A percentile compares a stretch with the other conserved stretches of the same genome.
phyloP scores from a whole-genome alignment of 768 basidiomycete species.

The Lactarius tabidus region DNA sequence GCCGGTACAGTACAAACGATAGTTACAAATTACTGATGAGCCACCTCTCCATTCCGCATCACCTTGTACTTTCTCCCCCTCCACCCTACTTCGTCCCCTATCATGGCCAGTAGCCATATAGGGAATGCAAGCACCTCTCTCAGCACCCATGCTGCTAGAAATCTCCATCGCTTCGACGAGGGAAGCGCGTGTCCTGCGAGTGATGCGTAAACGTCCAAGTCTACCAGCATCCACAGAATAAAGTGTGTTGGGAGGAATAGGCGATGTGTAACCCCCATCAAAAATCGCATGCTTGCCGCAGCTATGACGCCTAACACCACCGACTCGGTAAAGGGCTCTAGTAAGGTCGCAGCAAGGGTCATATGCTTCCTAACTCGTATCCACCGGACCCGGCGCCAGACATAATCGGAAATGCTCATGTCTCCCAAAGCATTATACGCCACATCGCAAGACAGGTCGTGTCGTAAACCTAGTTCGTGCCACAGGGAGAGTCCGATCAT shows the following conservation, averaged over 20 bases:
- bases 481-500: slow-evolving; percentile 91
- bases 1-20: not conserved
- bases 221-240: slow-evolving; percentile 66
- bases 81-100: slow-evolving; percentile 82
- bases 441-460: slow-evolving; percentile 88
- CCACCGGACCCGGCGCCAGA: slow-evolving; percentile 91
- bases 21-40: not conserved
- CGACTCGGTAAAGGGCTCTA: slow-evolving; percentile 93
- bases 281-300: slow-evolving; percentile 47
- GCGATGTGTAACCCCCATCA: slow-evolving; percentile 51
- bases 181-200: slow-evolving; percentile 65
- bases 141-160: slow-evolving; percentile 71
- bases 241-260: slow-evolving; percentile 59
- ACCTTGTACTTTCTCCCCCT: slow-evolving; percentile 78
- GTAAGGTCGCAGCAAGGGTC: slow-evolving; percentile 78
- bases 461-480: slow-evolving; percentile 87
- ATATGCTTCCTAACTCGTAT: slow-evolving; percentile 95
- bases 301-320: slow-evolving; percentile 66
- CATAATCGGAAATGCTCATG: slow-evolving; percentile 81
- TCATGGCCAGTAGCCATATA: slow-evolving; percentile 79
- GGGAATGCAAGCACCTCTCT: slow-evolving; percentile 85
- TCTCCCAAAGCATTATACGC: slow-evolving; percentile 85
- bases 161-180: slow-evolving; percentile 45
- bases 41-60: slow-evolving; percentile 55
- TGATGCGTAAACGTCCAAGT: slow-evolving; percentile 77